Conservation (phyloP, 345 rosid species). For the Acer saccharum region DNA sequence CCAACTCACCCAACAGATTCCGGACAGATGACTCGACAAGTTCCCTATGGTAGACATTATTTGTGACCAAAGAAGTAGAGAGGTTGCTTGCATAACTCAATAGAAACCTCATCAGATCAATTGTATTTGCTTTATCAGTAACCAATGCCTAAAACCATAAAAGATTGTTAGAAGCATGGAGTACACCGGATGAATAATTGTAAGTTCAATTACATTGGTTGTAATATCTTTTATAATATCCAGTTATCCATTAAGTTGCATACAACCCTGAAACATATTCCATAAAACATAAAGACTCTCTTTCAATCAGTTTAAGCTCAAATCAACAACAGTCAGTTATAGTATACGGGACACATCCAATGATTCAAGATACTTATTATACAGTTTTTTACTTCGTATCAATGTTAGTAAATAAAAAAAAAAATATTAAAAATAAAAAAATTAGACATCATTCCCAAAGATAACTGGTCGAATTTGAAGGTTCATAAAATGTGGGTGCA, state of each 20-base stretch:
- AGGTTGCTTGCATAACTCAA: slow-evolving; percentile 63
- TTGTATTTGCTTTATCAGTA: slow-evolving; percentile 47
- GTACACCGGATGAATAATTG: background rate
- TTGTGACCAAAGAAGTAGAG: slow-evolving; percentile 32
- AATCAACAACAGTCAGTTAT: background rate
- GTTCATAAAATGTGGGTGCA: background rate
- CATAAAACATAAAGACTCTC: background rate
- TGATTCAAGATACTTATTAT: background rate
- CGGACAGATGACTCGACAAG: slow-evolving; percentile 60
- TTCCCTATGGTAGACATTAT: slow-evolving; percentile 35
- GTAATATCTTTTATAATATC: background rate
- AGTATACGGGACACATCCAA: background rate
- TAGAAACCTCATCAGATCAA: slow-evolving; percentile 80
- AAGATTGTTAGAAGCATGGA: background rate
- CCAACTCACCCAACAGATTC: slow-evolving; percentile 60
- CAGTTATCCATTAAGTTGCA: background rate
- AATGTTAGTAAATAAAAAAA: background rate
- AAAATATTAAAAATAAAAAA: accelerated
- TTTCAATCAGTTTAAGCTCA: background rate
- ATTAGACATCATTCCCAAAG: background rate
- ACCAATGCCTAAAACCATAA: slow-evolving; percentile 39
- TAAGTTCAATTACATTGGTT: background rate
- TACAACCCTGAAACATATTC: background rate
- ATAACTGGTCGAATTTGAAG: background rate
- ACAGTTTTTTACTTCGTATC: background rate